phyloP scores from a whole-genome alignment of 768 basidiomycete genomes.

The Xerocomellus intermedius region DNA sequence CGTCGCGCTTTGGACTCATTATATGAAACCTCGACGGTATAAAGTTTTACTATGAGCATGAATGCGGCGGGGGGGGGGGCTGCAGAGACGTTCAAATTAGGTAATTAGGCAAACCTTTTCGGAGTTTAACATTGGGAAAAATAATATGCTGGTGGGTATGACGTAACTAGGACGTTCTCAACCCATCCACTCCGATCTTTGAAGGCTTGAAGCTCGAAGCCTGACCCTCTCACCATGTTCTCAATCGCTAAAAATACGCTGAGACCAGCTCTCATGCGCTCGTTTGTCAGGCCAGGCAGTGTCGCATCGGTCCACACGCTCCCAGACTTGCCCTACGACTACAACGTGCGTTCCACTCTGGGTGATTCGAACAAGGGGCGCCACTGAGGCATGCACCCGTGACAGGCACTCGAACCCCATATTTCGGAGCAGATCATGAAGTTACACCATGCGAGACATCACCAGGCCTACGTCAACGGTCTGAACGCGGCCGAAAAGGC shows the following conservation, averaged over 20 bases:
- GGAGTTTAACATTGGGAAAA: constrained; percentile 1
- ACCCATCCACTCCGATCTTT: not conserved
- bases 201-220: too few relatives aligned
- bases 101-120: constrained; percentile 1
- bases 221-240: constrained; percentile 38
- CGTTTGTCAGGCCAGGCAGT: constrained; percentile 42
- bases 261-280: constrained; percentile 45
- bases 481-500: constrained; percentile 89
- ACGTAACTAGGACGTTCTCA: constrained; percentile 10
- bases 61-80: too few relatives aligned
- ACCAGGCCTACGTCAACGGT: constrained; percentile 91
- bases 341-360: constrained; percentile 54
- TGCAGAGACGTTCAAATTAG: not conserved
- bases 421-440: constrained; percentile 94
- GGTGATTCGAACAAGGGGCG: not conserved
- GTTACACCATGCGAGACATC: constrained; percentile 89
- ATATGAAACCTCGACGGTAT: constrained; percentile 19
- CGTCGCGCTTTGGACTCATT: not conserved
- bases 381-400: not conserved
- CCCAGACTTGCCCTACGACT: constrained; percentile 75
- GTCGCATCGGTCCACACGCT: constrained; percentile 64
- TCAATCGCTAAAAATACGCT: constrained; percentile 43
- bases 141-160: not conserved
- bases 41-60: constrained; percentile 6
- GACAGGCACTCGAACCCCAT: constrained; percentile 86